These are phyloP conservation scores for Ochromonas danica DNA, from an alignment of 108 stramenopile species.

Conservation along the genomic window DNA sequence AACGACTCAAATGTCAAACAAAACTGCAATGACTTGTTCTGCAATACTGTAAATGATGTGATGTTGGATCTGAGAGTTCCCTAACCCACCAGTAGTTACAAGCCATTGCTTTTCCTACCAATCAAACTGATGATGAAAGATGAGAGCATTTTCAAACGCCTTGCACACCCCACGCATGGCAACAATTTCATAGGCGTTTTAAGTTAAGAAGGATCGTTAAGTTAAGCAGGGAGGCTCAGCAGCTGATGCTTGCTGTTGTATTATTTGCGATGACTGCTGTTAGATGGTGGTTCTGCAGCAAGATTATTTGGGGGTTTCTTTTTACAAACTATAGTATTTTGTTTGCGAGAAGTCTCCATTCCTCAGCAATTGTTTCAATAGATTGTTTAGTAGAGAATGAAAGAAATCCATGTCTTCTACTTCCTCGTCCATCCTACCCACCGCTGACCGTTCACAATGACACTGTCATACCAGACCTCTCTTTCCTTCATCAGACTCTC, in stretches of 20 bases:
- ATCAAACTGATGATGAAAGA: too few relatives aligned
- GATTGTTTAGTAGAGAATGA: constrained; percentile 17
- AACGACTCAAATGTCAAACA: too few relatives aligned
- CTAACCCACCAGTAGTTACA: too few relatives aligned
- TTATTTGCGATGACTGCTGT: constrained; percentile 15
- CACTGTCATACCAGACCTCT: constrained; percentile 14
- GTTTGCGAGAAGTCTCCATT: constrained; percentile 15
- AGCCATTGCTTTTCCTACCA: too few relatives aligned
- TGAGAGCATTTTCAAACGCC: too few relatives aligned
- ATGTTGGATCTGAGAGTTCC: too few relatives aligned
- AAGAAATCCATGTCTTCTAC: constrained; percentile 16
- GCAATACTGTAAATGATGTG: too few relatives aligned
- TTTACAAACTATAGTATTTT: constrained; percentile 18
- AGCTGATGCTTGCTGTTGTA: constrained; percentile 5
- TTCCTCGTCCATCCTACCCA: constrained; percentile 13
- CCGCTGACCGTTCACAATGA: constrained; percentile 13
- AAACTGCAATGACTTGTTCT: too few relatives aligned
- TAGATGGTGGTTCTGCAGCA: constrained; percentile 14
- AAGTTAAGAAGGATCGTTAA: constrained; percentile 16
- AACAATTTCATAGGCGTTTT: too few relatives aligned
- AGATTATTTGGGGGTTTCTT: constrained; percentile 16
- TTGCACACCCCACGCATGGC: too few relatives aligned
- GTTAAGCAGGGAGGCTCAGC: constrained; percentile 13
- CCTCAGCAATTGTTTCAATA: constrained; percentile 16
- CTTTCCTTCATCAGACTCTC: constrained; percentile 15